Evolutionary conservation across 805 yeast species (phyloP).

Genomic region (Isabelozyma rhagii): DNA sequence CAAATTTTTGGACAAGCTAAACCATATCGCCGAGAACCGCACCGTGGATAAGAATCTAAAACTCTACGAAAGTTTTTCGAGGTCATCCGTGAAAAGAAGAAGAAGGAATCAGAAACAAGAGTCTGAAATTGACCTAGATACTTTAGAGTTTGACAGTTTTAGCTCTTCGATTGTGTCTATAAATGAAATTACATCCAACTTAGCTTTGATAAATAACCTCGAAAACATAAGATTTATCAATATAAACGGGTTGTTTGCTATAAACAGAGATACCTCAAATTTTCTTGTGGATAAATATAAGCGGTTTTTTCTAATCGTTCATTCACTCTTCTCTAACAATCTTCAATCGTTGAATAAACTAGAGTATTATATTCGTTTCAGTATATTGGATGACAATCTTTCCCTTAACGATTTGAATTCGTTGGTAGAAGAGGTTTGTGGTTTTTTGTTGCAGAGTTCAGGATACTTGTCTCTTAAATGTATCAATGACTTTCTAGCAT

Average conservation of each 20-base stretch:
- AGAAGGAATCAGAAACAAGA: neutral
- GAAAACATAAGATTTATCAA: constrained; percentile 14
- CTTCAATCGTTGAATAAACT: constrained; percentile 5
- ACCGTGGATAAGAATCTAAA: constrained; percentile 6
- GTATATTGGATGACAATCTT: constrained; percentile 13
- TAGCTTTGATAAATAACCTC: constrained; percentile 12
- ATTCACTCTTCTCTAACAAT: constrained; percentile 1
- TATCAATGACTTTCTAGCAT: constrained; percentile 14
- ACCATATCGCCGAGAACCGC: constrained; percentile 1
- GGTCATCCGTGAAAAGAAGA: constrained; percentile 9
- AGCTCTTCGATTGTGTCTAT: constrained; percentile 7
- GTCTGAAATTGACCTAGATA: constrained; percentile 8
- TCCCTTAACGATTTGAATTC: constrained; percentile 7
- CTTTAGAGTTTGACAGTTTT: constrained; percentile 6
- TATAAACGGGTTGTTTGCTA: constrained; percentile 5
- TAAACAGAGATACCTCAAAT: neutral
- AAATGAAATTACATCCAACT: constrained; percentile 16
- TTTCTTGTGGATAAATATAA: constrained; percentile 3
- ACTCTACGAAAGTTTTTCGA: constrained; percentile 12
- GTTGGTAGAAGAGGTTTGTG: constrained; percentile 8
- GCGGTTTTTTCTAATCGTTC: constrained; percentile 4
- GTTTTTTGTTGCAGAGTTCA: constrained; percentile 7
- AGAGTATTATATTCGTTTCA: constrained; percentile 14
- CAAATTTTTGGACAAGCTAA: constrained; percentile 8
- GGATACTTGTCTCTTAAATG: constrained; percentile 11